Evolutionary conservation across 192 early-diverging fungal genomes (phyloP), one percentile per base, ranked within the genome.

Genomic region (Podila clonocystis): DNA sequence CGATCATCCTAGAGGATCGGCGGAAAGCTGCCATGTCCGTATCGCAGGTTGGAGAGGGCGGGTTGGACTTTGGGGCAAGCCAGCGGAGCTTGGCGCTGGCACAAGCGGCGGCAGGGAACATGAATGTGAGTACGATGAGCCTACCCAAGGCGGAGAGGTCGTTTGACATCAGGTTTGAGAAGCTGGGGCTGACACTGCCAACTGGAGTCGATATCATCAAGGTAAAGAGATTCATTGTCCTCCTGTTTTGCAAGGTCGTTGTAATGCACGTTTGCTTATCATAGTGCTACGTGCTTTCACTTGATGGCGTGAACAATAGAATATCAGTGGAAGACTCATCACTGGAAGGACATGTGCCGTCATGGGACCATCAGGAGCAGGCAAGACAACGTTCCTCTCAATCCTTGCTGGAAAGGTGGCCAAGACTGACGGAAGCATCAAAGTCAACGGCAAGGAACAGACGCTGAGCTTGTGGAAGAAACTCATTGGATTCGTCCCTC

Each of bases 401-500:
- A 84, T 93, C 41, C 83, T 93, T 48, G 91, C 91, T 31, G 89
- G 89, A 24, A 92, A 92, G 62, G 87, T 87, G 11, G 68, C 70
- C 64, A 83, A 88, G 45, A 82, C 83, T 26, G 74, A 72, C 19
- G 92, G 92, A 24, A 68, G 65, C 50, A 76, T 93, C 62, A 73
- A 66, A 41, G 85, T 76, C 30, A 76, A 76, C 31, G 74, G 74
- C 29, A 76, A 76, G 63, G 74, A 76, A 34, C 74, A 76, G 48
- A 65, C 74, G 6, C 31, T 76, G n/a, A 76, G 67, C 45, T 62
- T 76, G 7, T 76, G 74, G 74, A 76, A 76, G 58, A 93, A 92
- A 72, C 73, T 93, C 24, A 90, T 93, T 72, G 92, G 92, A 31
- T 93, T 87, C 67, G 92, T 93, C 3, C 91, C 91, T 0, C 92